Base-by-base conservation (phyloP, 2,329 filamentous ascomycete species). In the Lachnum nothofagi region DNA sequence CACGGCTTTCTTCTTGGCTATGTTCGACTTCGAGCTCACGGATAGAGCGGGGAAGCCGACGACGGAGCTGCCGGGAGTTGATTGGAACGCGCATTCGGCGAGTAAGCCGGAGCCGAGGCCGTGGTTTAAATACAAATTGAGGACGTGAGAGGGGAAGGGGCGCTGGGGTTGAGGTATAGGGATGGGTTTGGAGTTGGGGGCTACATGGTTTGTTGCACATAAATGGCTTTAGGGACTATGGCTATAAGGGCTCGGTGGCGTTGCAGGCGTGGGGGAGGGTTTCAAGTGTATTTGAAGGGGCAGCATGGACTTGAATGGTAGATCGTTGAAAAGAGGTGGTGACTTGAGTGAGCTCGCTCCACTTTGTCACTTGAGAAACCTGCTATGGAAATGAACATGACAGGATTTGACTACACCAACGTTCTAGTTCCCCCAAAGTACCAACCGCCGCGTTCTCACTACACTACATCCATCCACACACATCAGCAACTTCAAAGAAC, bases 1-100 rank as follows among this genome's bases (percentile, higher is more conserved):
- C 24, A 70, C 68, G 0, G 74, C 73, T 1, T 70, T 72, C 40
- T 77, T 78, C 48, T 46, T 76, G 14, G 70, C 75, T 3, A 68
- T 67, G 35, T 79, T 78, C 46, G 71, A 77, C 47, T 73, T 72
- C 48, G 56, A 65, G 8, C 63, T 76, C 3, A 57, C 60, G n/a
- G 69, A 78, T 35, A 60, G 61, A 37, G 46, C 65, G 3, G 75
- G 73, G 0, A 65, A 64, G 2, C 55, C 44, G 20, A 47, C 64
- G 6, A 44, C 35, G 1, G 39, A 52, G 7, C 35, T 66, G n/a
- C 70, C 72, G 2, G 27, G 45, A 5, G 53, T 66, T 1, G 60
- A 73, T 48, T 52, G 60, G 8, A 72, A 73, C 49, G 55, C 56
- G 1, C 63, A 68, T 49, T 63, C 68, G 1, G 70, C 71, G 3